phyloP scores from a whole-genome alignment of 2,329 filamentous ascomycete species.

The Aspergillus felis region DNA sequence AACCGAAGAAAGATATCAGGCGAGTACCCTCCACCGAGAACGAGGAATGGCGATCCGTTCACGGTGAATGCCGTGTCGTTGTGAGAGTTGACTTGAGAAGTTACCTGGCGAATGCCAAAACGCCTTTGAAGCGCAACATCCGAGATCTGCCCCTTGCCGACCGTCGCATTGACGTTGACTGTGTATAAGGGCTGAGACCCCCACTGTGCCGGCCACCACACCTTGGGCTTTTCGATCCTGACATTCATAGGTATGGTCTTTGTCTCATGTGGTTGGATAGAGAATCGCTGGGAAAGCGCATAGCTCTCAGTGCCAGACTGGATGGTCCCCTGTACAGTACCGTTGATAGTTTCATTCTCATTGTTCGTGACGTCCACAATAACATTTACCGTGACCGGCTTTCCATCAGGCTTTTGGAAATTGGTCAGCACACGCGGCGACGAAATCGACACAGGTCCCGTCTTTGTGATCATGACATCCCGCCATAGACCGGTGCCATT shows the following conservation, averaged over 20 bases:
- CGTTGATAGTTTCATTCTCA: conserved; percentile 15
- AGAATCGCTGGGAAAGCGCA: conserved; percentile 31
- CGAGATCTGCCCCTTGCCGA: conserved; percentile 22
- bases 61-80: conserved; percentile 56
- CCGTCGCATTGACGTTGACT: conserved; percentile 26
- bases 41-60: conserved; percentile 57
- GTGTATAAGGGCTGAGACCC: conserved; percentile 54
- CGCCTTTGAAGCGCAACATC: conserved; percentile 31
- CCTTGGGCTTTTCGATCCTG: conserved; percentile 41
- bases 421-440: conserved; percentile 46
- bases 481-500: conserved; percentile 63
- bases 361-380: conserved; percentile 32
- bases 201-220: conserved; percentile 63
- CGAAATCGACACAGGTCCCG: conserved; percentile 47
- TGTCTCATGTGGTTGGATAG: conserved; percentile 36
- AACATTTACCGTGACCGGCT: conserved; percentile 37
- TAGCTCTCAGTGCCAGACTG: conserved; percentile 7
- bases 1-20: conserved; percentile 62
- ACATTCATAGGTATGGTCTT: conserved; percentile 39
- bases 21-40: conserved; percentile 58
- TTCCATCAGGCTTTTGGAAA: conserved; percentile 32
- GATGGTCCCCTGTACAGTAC: conserved; percentile 21
- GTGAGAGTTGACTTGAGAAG: conserved; percentile 47
- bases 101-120: conserved; percentile 56
- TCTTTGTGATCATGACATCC: conserved; percentile 53